Evolutionary conservation across 805 yeast species (phyloP).

Genomic region (Debaryomyces tyrocola): DNA sequence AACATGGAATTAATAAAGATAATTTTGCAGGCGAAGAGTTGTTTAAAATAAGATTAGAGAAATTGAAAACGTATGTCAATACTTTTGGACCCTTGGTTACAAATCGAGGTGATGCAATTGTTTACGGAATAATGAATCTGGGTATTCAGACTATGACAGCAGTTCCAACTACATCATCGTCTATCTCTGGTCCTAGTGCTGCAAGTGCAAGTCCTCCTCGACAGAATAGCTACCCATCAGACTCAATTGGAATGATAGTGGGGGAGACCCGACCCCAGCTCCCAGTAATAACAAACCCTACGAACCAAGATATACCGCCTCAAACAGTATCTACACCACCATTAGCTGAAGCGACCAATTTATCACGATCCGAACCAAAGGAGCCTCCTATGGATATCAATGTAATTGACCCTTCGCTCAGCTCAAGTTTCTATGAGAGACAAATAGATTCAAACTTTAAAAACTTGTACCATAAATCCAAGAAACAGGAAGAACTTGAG

Average conservation of each 20-base stretch:
- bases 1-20: conserved; percentile 14
- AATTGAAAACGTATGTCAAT: conserved; percentile 8
- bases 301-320: neutral
- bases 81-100: conserved; percentile 12
- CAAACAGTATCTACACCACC: neutral
- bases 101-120: conserved; percentile 10
- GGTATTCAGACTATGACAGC: neutral
- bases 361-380: neutral
- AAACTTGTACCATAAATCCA: neutral
- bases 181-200: neutral
- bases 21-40: conserved; percentile 6
- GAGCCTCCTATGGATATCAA: conserved; percentile 1
- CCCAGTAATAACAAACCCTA: neutral
- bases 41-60: conserved; percentile 6
- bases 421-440: neutral
- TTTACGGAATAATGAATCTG: conserved; percentile 6
- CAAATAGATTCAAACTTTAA: neutral
- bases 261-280: conserved; percentile 1
- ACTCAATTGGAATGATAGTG: neutral
- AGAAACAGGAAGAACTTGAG: conserved; percentile 6
- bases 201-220: neutral
- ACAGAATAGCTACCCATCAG: neutral
- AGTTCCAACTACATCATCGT: neutral
- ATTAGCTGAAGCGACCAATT: neutral
- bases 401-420: conserved; percentile 8